Conservation (phyloP, 345 rosid genomes). For the Salix purpurea region DNA sequence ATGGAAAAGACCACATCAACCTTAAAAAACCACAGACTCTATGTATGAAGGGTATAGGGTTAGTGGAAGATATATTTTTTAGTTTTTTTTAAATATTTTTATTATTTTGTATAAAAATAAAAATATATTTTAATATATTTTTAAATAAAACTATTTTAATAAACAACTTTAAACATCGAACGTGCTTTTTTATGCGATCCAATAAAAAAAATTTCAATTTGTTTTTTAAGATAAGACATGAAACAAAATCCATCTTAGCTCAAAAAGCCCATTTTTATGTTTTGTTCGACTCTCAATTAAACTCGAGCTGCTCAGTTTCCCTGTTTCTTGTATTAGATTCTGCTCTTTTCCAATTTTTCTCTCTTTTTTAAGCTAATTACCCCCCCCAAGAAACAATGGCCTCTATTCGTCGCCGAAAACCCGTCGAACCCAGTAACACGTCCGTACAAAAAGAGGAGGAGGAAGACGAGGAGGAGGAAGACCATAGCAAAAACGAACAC, state of each 20-base stretch:
- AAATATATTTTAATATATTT: too few species aligned
- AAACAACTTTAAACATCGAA: too few species aligned
- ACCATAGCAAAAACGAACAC: not conserved
- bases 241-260: not conserved
- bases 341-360: not conserved
- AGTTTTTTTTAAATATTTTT: too few species aligned
- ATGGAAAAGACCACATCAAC: too few species aligned
- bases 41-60: too few species aligned
- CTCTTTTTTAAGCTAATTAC: not conserved
- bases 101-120: too few species aligned
- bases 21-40: too few species aligned
- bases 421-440: not conserved
- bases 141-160: too few species aligned
- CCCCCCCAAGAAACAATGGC: slow-evolving; percentile 8
- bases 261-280: not conserved
- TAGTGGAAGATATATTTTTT: too few species aligned
- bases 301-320: not conserved
- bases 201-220: too few species aligned
- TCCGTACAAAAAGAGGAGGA: not conserved
- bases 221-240: not conserved
- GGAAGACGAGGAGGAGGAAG: not conserved
- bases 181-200: too few species aligned
- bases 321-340: not conserved
- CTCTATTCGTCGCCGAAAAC: slow-evolving; percentile 10
- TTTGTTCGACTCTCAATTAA: not conserved